Percentiles rank a stretch among this genome's conserved stretches.
Evolutionary conservation across 1,284 basidiomycete species (phyloP).

Genomic region (Leccinum subrobustum): DNA sequence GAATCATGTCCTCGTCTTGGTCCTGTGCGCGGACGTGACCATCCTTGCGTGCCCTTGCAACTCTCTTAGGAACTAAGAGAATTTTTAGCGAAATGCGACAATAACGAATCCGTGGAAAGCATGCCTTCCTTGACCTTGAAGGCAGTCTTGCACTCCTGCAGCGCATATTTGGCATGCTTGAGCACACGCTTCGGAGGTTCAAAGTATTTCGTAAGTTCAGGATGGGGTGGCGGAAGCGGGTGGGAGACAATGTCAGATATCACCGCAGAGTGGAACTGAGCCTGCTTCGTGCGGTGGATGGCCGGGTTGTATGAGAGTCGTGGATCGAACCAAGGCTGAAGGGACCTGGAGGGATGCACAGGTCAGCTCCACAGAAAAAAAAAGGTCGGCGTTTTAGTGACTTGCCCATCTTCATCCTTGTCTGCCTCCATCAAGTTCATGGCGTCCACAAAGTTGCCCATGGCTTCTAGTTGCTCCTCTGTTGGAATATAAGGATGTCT

Average conservation of each 20-base stretch:
- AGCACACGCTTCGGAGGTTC: constrained; percentile 70
- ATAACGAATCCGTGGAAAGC: constrained; percentile 13
- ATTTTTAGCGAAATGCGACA: constrained; percentile 5
- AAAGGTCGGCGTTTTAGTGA: constrained; percentile 5
- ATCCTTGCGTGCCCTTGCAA: constrained; percentile 50
- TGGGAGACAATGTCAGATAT: constrained; percentile 70
- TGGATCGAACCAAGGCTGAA: constrained; percentile 75
- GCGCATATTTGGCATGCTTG: constrained; percentile 53
- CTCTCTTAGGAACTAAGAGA: constrained; percentile 56
- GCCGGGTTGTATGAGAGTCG: constrained; percentile 84
- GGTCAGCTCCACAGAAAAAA: constrained; percentile 5
- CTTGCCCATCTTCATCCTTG: constrained; percentile 70
- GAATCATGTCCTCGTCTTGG: constrained; percentile 60
- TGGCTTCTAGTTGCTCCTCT: constrained; percentile 70
- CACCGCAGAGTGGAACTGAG: constrained; percentile 84
- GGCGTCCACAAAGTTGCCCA: constrained; percentile 84
- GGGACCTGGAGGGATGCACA: constrained; percentile 42
- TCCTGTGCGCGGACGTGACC: constrained; percentile 59
- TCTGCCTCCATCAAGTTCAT: constrained; percentile 84
- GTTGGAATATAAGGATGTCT: constrained; percentile 87
- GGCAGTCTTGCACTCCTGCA: constrained; percentile 59
- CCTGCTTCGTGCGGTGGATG: constrained; percentile 89
- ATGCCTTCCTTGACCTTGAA: constrained; percentile 77
- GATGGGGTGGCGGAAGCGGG: constrained; percentile 83
- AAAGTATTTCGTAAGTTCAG: constrained; percentile 81